phyloP scores from a whole-genome alignment of 352 stramenopile species.

The Thalassiosira hispida region DNA sequence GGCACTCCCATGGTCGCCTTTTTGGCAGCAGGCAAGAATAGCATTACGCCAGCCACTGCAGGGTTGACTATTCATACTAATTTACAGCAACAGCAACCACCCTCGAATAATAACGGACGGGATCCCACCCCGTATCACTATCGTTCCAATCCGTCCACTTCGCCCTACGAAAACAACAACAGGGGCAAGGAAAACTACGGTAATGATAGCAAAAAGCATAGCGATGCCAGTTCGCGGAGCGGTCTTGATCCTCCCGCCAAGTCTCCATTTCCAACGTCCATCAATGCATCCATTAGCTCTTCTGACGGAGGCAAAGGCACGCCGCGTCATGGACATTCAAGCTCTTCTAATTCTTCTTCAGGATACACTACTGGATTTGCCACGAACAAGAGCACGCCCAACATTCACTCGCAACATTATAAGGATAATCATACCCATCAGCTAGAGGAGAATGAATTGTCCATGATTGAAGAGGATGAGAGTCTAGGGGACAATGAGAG shows the following conservation, averaged over 20 bases:
- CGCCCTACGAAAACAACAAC: background rate
- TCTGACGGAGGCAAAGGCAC: too few species aligned
- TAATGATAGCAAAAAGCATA: constrained; percentile 1
- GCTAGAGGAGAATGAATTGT: constrained; percentile 30
- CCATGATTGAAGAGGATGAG: constrained; percentile 50
- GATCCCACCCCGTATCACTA: constrained; percentile 48
- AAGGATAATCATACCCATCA: background rate
- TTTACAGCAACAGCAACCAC: background rate
- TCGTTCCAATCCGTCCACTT: background rate
- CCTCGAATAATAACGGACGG: background rate
- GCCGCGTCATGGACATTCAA: too few species aligned
- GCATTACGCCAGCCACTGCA: background rate
- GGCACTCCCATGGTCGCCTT: background rate
- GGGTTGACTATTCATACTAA: background rate
- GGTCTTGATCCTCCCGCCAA: constrained; percentile 47
- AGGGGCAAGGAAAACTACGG: background rate
- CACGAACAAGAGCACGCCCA: constrained; percentile 11
- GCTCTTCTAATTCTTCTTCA: too few species aligned
- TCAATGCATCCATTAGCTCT: too few species aligned
- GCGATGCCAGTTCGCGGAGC: constrained; percentile 15
- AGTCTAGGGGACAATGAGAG: background rate
- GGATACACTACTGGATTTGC: too few species aligned
- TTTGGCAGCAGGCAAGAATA: background rate
- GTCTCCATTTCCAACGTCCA: constrained; percentile 15
- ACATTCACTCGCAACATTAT: constrained; percentile 15